Base-by-base conservation (phyloP, 192 early-diverging fungal genomes). In the Entomortierella chlamydospora region DNA sequence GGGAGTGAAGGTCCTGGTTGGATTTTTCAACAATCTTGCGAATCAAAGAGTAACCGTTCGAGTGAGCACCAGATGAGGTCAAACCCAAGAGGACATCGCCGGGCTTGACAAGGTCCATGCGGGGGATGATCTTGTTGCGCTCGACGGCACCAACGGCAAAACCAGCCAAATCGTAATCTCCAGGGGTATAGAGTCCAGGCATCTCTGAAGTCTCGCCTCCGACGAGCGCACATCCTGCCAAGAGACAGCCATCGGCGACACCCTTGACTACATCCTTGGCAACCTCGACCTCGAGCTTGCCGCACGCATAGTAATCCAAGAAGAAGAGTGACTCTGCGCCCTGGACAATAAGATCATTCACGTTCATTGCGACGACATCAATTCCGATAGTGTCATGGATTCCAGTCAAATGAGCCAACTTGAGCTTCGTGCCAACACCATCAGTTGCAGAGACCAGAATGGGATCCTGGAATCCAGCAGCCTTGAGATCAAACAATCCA, bases 121-220 rank as follows among this genome's bases (percentile, higher is more conserved):
- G 88, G 22, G 98, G 98, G 33, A 99, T 87, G 20, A 99, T 90
- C 74, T 94, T 87, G 52, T 83, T 73, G 41, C 98, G 93, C 81
- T 98, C 95, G 47, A 99, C 96, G 13, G 96, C 97, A 54, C 97
- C 98, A 22, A 98, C 96, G 7, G 95, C 94, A 78, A 99, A 99
- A 28, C 98, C 98, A 30, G 98, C 98, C 25, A 96, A 89, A 77
- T 99, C 98, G 67, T 94, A 94, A 69, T 93, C 94, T 28, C 95
- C 83, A 53, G 82, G 70, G 28, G 88, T 72, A 72, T 99, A 99
- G 68, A 99, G 88, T 51, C 97, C 96, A 15, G 98, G 98, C 98
- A 99, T 99, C 76, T 99, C 98, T 11, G 98, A 94, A 23, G 98
- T 99, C 85, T 99, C 98, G 33, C 98, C 98, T 66, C 98, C 98